A percentile compares a stretch with the other conserved stretches of the same genome.
These are phyloP conservation scores for Boletus rubroflammeus DNA, from an alignment of 768 basidiomycete species.

Conservation along the genomic window DNA sequence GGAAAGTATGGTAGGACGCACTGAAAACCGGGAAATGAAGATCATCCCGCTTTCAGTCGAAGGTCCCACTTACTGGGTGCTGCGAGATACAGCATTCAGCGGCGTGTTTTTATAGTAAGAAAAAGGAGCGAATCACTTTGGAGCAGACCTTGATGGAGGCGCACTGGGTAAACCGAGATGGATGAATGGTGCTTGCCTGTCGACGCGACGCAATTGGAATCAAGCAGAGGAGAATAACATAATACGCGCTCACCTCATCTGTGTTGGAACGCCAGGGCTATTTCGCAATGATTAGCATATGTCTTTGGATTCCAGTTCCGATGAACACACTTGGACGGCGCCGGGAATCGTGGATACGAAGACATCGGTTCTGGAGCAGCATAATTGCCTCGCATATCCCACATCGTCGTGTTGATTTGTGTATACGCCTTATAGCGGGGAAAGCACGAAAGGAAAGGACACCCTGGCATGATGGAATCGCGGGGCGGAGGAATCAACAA, in stretches of 20 bases:
- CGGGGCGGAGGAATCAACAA: slow-evolving; percentile 2
- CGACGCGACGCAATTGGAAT: neutral
- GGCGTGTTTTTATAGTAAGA: neutral
- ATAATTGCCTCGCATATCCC: slow-evolving; percentile 24
- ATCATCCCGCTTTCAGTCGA: slow-evolving; percentile 3
- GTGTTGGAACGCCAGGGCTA: slow-evolving; percentile 12
- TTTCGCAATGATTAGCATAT: slow-evolving; percentile 1
- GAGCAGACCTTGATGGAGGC: slow-evolving; percentile 14
- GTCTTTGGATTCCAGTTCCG: neutral
- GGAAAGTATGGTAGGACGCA: slow-evolving; percentile 26
- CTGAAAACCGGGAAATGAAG: slow-evolving; percentile 18
- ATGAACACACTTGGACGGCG: slow-evolving; percentile 17
- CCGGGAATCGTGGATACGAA: slow-evolving; percentile 14
- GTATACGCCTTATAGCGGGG: slow-evolving; percentile 34
- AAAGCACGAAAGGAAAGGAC: slow-evolving; percentile 29
- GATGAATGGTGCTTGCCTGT: slow-evolving; percentile 20
- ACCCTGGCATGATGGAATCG: slow-evolving; percentile 27
- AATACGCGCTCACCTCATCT: slow-evolving; percentile 10
- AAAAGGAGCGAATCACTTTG: slow-evolving; percentile 17
- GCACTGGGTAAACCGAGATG: slow-evolving; percentile 18
- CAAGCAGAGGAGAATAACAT: neutral
- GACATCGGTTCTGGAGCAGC: slow-evolving; percentile 12
- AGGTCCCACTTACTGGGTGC: slow-evolving; percentile 25
- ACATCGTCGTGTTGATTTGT: slow-evolving; percentile 30
- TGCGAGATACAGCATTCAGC: slow-evolving; percentile 9